Base-by-base conservation (phyloP, 1,284 basidiomycete genomes). In the Apiotrichum siamense region DNA sequence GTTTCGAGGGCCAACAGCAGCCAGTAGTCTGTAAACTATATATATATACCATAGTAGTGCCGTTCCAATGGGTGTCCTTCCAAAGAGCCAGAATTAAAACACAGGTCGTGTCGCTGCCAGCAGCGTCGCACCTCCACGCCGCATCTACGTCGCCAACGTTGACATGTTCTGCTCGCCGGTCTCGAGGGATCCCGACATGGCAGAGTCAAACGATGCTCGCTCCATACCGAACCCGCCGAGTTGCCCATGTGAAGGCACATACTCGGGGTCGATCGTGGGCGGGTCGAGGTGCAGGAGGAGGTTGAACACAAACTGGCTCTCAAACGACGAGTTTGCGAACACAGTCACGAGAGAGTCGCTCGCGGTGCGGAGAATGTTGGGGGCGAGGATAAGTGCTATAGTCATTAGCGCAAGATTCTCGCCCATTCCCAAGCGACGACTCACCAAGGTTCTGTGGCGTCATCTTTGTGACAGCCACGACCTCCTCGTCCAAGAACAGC, bases 261-360 rank as follows among this genome's bases (percentile, higher is more conserved):
- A 91, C 54, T 84, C 81, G 2, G 80, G 76, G 66, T 92, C 89
- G 20, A 87, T 75, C 54, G 82, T 80, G 49, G 78, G 76, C 59
- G 87, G 88, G 60, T 83, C 83, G 50, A 91, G 81, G 69, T 91
- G 81, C 27, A 87, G 74, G 15, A 93, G 75, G 23, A 93, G 77
- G 63, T 90, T 85, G 63, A 87, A 83, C 3, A 92, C 85, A 64
- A 93, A 92, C 52, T 83, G 81, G 66, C 90, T 86, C 68, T 93
- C 89, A 65, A 86, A 90, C 64, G 86, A 87, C 23, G 88, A 81
- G 73, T 93, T 94, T 25, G 86, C 88, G 65, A 89, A 92, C 23
- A 90, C 88, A 10, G 91, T 78, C 7, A 84, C 79, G 78, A 91
- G 86, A 20, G 82, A 85, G 44, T 88, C 84, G 29, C 86, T 88